Evolutionary conservation across 805 yeast species (phyloP).

Genomic region (Kodamaea kakaduensis): DNA sequence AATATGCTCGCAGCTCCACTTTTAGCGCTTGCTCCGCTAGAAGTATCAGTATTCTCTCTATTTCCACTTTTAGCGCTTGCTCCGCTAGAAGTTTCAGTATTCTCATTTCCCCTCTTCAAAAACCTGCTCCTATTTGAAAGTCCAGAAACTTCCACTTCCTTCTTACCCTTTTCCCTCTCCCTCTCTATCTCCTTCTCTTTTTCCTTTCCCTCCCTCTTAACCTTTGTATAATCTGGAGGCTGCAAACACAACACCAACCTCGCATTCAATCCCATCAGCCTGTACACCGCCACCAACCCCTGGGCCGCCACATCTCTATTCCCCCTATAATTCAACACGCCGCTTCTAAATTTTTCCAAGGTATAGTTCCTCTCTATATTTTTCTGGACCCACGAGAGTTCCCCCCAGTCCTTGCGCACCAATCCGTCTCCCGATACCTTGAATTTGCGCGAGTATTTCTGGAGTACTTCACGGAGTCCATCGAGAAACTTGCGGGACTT

Average conservation of each 20-base stretch:
- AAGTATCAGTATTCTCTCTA: not conserved
- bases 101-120: not conserved
- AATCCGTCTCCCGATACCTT: conserved; percentile 42
- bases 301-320: conserved; percentile 78
- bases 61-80: not conserved
- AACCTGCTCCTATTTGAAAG: too few species aligned
- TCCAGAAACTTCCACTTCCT: too few species aligned
- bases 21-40: conserved; percentile 2
- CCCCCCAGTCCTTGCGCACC: conserved; percentile 34
- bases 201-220: conserved; percentile 16
- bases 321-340: conserved; percentile 52
- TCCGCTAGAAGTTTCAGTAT: too few species aligned
- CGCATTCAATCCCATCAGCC: conserved; percentile 68
- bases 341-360: conserved; percentile 39
- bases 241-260: conserved; percentile 81
- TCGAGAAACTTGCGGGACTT: conserved; percentile 69
- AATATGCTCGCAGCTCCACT: too few species aligned
- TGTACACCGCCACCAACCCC: conserved; percentile 73
- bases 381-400: conserved; percentile 20
- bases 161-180: not conserved
- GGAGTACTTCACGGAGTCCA: conserved; percentile 65
- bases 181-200: not conserved
- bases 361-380: conserved; percentile 25
- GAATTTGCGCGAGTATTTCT: conserved; percentile 55
- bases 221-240: conserved; percentile 75